phyloP scores from a whole-genome alignment of 2,329 filamentous ascomycete genomes.

The Juglanconis oblonga region DNA sequence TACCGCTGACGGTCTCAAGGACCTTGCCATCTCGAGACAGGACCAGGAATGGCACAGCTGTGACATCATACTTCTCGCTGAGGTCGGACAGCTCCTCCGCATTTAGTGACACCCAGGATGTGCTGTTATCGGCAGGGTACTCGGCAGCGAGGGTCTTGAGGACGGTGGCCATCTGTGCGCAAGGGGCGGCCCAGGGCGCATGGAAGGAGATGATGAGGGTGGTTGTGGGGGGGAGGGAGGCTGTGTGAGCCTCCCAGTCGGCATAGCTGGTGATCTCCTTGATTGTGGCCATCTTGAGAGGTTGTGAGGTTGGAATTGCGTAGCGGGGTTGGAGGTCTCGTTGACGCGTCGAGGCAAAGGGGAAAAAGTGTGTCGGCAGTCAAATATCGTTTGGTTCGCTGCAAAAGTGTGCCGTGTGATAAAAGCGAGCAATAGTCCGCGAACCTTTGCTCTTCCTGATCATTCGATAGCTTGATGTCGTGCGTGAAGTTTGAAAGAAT shows the following conservation, averaged over 20 bases:
- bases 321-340: not conserved
- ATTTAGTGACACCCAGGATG: slow-evolving; percentile 86
- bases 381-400: too few relatives aligned
- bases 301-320: not conserved
- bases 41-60: slow-evolving; percentile 89
- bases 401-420: too few relatives aligned
- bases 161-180: slow-evolving; percentile 88
- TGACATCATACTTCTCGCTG: slow-evolving; percentile 89
- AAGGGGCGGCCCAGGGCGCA: slow-evolving; percentile 93
- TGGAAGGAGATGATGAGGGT: slow-evolving; percentile 91
- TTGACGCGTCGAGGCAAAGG: not conserved
- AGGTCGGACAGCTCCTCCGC: slow-evolving; percentile 92
- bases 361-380: too few relatives aligned
- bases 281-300: slow-evolving; percentile 65
- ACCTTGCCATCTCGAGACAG: slow-evolving; percentile 72
- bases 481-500: not conserved
- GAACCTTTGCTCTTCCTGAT: not conserved
- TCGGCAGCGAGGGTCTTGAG: slow-evolving; percentile 81
- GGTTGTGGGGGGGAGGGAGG: slow-evolving; percentile 63
- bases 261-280: slow-evolving; percentile 71
- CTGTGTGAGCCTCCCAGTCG: slow-evolving; percentile 69
- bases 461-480: not conserved
- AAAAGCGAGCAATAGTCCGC: too few relatives aligned
- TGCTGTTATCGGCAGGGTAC: slow-evolving; percentile 67
- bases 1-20: slow-evolving; percentile 84